Base-by-base conservation (phyloP, 768 basidiomycete genomes). In the Xerocomellus intermedius region DNA sequence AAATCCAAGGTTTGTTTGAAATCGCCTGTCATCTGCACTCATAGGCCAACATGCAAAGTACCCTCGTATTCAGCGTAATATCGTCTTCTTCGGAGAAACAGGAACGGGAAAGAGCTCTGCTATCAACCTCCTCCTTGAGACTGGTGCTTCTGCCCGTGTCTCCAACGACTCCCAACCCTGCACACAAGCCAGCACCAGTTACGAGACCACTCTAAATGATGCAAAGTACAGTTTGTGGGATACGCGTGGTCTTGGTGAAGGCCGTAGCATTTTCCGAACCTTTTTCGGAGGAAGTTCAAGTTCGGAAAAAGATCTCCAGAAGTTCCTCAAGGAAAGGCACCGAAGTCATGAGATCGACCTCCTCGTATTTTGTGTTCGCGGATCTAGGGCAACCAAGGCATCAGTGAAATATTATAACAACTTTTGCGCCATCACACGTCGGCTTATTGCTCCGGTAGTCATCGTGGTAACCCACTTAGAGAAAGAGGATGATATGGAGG, bases 391-490 rank as follows among this genome's bases (percentile, higher is more conserved):
- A 39, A 67, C 59, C 30, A 54, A 65, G 14, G 58, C 66, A 3
- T 52, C 59, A 12, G 53, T 58, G 30, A 65, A 64, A 43, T 72
- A 73, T 54, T 78, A 75, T 57, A 52, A 61, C 12, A 55, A 64
- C 7, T 71, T 77, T 57, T 66, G 68, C 28, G 56, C 67, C n/a
- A 66, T 69, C 42, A 70, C 77, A 16, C 78, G 77, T 45, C 65
- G 54, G 21, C 50, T 65, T 33, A 55, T 57, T 26, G 77, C 74
- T 17, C 78, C 77, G 2, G 69, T 74, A 7, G 65, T 69, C 8
- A 28, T 77, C n/a, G 64, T 73, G 14, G 62, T 77, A 3, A 77
- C 74, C 2, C 66, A 71, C 7, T 58, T 76, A 8, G 77, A 77
- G 59, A 58, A 42, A 35, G 61, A 61, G 32, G 17, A 4, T 0